Conservation (phyloP, 257 asterid species). For the Solanum habrochaites region DNA sequence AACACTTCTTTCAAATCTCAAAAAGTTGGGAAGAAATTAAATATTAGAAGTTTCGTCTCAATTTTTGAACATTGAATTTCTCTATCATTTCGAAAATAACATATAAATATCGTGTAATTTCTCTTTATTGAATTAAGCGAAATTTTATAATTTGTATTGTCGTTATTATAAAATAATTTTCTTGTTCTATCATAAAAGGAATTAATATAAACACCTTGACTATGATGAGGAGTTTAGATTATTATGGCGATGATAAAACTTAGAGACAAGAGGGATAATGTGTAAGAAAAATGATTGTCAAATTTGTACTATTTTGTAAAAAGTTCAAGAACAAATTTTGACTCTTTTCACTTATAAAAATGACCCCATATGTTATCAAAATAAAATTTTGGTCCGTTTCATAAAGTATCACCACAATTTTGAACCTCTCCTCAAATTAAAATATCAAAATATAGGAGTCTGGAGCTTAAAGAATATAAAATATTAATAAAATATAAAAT, state of each 20-base stretch:
- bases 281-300: neutral
- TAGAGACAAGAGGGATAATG: neutral
- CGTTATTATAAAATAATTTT: too few relatives aligned
- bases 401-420: neutral
- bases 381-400: neutral
- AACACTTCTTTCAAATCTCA: too few relatives aligned
- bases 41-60: neutral
- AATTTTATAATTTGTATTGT: too few relatives aligned
- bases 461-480: too few relatives aligned
- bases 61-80: too few relatives aligned
- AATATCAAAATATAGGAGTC: neutral
- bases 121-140: fast-evolving
- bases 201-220: neutral
- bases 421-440: neutral
- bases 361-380: neutral
- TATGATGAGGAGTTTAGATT: neutral
- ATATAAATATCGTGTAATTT: too few relatives aligned
- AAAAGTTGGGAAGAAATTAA: too few relatives aligned
- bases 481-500: too few relatives aligned
- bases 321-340: neutral
- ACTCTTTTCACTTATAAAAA: neutral
- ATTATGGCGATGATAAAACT: neutral
- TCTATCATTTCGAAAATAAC: neutral
- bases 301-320: too few relatives aligned
- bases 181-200: too few relatives aligned